phyloP scores from a whole-genome alignment of 1,284 basidiomycete species.

The Leccinum pallidistipes region DNA sequence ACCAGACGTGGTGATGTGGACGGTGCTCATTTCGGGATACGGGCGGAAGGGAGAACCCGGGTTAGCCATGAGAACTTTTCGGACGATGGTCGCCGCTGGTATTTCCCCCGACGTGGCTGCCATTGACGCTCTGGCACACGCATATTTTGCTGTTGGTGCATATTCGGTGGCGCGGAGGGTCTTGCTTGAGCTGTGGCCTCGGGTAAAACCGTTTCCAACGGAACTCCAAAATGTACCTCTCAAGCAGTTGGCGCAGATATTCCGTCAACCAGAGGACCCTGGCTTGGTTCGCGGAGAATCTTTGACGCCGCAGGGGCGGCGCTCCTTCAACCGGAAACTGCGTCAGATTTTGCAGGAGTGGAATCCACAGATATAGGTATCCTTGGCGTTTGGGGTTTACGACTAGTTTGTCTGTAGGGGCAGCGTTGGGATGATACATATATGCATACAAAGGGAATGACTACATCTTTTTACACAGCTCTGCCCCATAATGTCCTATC shows the following conservation, averaged over 20 bases:
- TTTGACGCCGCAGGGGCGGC: slow-evolving; percentile 32
- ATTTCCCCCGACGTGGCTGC: slow-evolving; percentile 66
- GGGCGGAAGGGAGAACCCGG: slow-evolving; percentile 56
- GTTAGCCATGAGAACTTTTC: slow-evolving; percentile 54
- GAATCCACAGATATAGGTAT: slow-evolving; percentile 11
- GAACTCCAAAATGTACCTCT: slow-evolving; percentile 43
- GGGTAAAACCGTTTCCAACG: slow-evolving; percentile 60
- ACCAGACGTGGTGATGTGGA: slow-evolving; percentile 67
- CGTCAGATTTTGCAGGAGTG: slow-evolving; percentile 26
- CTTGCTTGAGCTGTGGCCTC: slow-evolving; percentile 62
- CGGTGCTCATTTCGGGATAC: slow-evolving; percentile 67
- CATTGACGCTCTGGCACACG: slow-evolving; percentile 67
- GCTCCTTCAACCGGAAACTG: slow-evolving; percentile 34
- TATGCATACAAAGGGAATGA: background rate
- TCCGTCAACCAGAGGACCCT: slow-evolving; percentile 35
- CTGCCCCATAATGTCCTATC: slow-evolving; percentile 13
- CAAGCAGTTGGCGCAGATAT: slow-evolving; percentile 42
- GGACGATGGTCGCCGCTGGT: slow-evolving; percentile 58
- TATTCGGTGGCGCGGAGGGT: slow-evolving; percentile 50
- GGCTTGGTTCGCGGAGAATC: slow-evolving; percentile 3
- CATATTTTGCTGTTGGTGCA: slow-evolving; percentile 58
- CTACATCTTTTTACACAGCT: background rate
- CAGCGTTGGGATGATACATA: slow-evolving; percentile 8
- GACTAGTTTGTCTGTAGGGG: background rate
- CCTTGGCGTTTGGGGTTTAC: background rate